Base-by-base conservation (phyloP, 1,284 basidiomycete genomes). In the Chalciporus sp. region DNA sequence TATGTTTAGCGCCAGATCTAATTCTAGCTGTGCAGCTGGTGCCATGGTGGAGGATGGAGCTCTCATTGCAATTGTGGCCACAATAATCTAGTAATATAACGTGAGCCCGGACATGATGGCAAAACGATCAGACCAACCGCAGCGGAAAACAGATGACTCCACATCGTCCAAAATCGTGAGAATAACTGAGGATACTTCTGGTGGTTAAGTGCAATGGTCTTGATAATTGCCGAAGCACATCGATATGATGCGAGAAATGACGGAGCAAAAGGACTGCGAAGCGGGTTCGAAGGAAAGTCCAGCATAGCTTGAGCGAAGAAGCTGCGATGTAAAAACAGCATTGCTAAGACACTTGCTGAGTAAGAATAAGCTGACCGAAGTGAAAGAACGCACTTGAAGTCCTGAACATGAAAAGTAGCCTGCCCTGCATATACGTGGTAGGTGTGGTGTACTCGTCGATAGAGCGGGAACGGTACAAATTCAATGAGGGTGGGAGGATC, bases 241-340 rank as follows among this genome's bases (percentile, higher is more conserved):
- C 82, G 74, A 61, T 84, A 85, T 41, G 83, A 79, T 10, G 84
- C 83, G 27, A 85, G 72, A 61, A 84, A 85, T 3, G 83, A 85
- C 0, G 83, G 84, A 4, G 84, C 82, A 55, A 81, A 86, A 7
- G 81, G 80, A 59, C 84, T 85, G 40, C 81, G 75, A 17, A 85
- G 70, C 14, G 84, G 83, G 58, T 85, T 85, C 11, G 71, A 70
- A 33, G 83, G 84, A 61, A 80, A 76, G 58, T 85, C 82, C 14
- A 82, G 70, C 75, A 86, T 77, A 2, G 84, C 81, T 55, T 83
- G 81, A 0, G 81, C 80, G 58, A 85, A 85, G 69, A 81, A 86
- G 55, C 79, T 83, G 49, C 83, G 74, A 59, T 85, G 83, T 31
- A 85, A 72, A 60, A 79, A 81, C 11, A 85, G 58, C 52, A 85